Percentiles rank a stretch among this genome's conserved stretches.
phyloP scores from a whole-genome alignment of 148 eudicot genomes.

The Dysphania ambrosioides region DNA sequence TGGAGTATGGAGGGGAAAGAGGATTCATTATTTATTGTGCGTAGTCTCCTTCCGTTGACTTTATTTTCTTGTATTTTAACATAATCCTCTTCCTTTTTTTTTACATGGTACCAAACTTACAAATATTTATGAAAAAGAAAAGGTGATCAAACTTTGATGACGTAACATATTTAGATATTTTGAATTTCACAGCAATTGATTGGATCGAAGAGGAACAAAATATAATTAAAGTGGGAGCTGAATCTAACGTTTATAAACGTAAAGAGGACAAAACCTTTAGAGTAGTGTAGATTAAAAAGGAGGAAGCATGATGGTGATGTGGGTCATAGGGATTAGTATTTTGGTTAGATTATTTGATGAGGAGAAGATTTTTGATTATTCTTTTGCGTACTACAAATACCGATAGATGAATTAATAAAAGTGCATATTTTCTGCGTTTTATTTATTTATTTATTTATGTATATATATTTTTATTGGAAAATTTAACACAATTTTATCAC shows the following conservation, averaged over 20 bases:
- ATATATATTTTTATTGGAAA: no score
- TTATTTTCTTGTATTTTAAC: neutral
- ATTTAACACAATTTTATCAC: no score
- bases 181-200: neutral
- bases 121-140: neutral
- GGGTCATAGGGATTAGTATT: conserved; percentile 16
- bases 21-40: no score
- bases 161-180: neutral
- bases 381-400: conserved; percentile 16
- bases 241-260: neutral
- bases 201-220: neutral
- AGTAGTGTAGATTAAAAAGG: conserved; percentile 2
- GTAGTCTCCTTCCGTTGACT: conserved; percentile 9
- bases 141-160: neutral
- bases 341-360: conserved; percentile 7
- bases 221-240: neutral
- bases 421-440: no score
- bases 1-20: no score
- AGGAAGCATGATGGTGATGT: conserved; percentile 20
- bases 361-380: conserved; percentile 11
- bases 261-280: conserved; percentile 15
- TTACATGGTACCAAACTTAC: conserved; percentile 9
- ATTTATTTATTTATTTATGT: no score
- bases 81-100: conserved; percentile 3
- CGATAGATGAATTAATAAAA: conserved; percentile 18